Evolutionary conservation across 1,139 yeast genomes (phyloP).

Genomic region (Nematodospora anomalae): DNA sequence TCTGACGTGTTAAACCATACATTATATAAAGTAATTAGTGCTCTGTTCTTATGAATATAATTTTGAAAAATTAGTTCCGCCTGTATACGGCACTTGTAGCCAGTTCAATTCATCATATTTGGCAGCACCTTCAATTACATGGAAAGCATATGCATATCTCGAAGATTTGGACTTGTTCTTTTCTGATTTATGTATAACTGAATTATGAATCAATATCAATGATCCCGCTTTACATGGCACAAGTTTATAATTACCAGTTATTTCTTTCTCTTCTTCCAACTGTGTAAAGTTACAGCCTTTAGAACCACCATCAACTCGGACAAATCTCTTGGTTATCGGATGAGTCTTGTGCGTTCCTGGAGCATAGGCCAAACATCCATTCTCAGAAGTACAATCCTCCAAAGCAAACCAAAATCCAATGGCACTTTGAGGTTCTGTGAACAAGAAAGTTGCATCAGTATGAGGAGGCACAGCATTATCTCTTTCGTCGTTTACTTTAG

Average conservation of each 20-base stretch:
- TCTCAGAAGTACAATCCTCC: slow-evolving; percentile 65
- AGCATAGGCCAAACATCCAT: slow-evolving; percentile 72
- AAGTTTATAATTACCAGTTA: slow-evolving; percentile 41
- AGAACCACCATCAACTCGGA: slow-evolving; percentile 46
- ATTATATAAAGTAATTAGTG: not conserved
- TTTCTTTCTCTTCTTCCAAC: slow-evolving; percentile 23
- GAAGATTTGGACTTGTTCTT: slow-evolving; percentile 55
- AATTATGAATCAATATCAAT: slow-evolving; percentile 65
- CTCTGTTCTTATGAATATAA: slow-evolving; percentile 26
- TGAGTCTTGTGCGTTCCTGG: slow-evolving; percentile 70
- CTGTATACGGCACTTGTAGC: slow-evolving; percentile 70
- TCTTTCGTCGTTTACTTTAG: slow-evolving; percentile 33
- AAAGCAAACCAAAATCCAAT: slow-evolving; percentile 83
- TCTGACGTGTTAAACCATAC: slow-evolving; percentile 29
- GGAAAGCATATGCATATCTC: slow-evolving; percentile 78
- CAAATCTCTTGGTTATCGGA: slow-evolving; percentile 66
- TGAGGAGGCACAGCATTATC: slow-evolving; percentile 76
- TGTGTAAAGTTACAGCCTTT: slow-evolving; percentile 54
- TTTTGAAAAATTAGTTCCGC: slow-evolving; percentile 57
- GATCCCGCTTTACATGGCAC: slow-evolving; percentile 74
- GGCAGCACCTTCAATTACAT: slow-evolving; percentile 65
- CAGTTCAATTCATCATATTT: slow-evolving; percentile 67
- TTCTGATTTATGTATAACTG: slow-evolving; percentile 72
- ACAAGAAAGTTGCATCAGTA: slow-evolving; percentile 73
- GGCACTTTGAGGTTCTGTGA: slow-evolving; percentile 70